Base-by-base conservation (phyloP, 2,329 filamentous ascomycete genomes). In the Microcyclospora pomicola region DNA sequence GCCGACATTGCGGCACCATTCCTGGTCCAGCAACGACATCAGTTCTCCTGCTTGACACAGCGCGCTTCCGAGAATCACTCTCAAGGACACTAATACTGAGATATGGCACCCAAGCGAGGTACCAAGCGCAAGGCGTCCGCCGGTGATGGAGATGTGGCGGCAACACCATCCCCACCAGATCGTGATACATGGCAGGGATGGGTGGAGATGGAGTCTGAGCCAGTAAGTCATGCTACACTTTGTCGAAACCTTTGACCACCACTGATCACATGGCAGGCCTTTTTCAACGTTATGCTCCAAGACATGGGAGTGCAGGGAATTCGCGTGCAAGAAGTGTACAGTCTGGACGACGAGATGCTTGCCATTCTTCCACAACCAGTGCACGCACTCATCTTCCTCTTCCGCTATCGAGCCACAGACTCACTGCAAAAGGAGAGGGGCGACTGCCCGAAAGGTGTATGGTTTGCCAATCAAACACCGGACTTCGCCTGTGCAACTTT, bases 401-500 rank as follows among this genome's bases (percentile, higher is more conserved):
- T 85, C 51, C 74, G 80, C 41, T 94, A 66, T 13, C 36, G 42
- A 27, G 59, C 73, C 27, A 67, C 70, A n/a, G 68, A 75, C 39
- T 56, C 61, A 5, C 56, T 58, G 48, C 72, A 63, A 51, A 62
- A 68, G 39, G 66, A 71, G 43, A 42, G 42, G 2, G 65, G 63
- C 33, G 68, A 57, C 43, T 78, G 73, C 44, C 77, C 77, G 0
- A 64, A 73, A 2, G 64, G 75, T 24, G 66, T 96, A 13, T 98
- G 91, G 88, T 96, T 95, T 58, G 86, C 87, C 19, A 95, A 95
- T 52, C 88, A 88, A 79, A 85, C 82, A 1, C 80, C 77, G 0
- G 71, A 74, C 39, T 93, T 93, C 59, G 80, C 85, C 16, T 98
- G 91, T 60, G 91, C 85, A 14, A 91, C 84, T n/a, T 75, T 95